Percentiles rank a stretch among this genome's conserved stretches.
Evolutionary conservation across 768 basidiomycete genomes (phyloP).

Genomic region (Boletus reticulatus): DNA sequence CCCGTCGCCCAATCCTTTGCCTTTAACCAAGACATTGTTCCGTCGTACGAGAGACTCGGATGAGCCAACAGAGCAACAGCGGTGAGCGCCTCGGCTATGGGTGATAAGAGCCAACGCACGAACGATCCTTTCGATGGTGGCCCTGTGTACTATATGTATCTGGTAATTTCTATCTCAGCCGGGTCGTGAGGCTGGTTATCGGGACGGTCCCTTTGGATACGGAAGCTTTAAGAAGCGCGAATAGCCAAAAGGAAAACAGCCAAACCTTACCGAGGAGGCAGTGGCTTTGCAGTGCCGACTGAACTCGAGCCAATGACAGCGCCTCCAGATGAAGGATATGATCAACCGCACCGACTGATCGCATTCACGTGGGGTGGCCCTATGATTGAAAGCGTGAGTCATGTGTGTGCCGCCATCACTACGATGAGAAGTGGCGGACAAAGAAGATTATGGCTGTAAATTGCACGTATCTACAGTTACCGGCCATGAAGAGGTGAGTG

Average conservation of each 20-base stretch:
- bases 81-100: neutral
- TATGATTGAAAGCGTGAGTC: neutral
- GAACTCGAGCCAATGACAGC: neutral
- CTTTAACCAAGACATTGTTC: conserved; percentile 30
- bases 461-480: neutral
- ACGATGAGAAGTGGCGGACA: neutral
- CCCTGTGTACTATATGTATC: conserved; percentile 27
- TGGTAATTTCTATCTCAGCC: conserved; percentile 17
- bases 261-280: neutral
- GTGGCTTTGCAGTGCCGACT: conserved; percentile 12
- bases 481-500: neutral
- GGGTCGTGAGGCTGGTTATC: conserved; percentile 6
- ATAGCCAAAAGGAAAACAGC: conserved; percentile 12
- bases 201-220: neutral
- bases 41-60: neutral
- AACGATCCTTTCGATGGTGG: neutral
- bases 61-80: neutral
- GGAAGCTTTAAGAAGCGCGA: conserved; percentile 3
- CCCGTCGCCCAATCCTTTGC: conserved; percentile 29
- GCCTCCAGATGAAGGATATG: conserved; percentile 12
- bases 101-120: neutral
- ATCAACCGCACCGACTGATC: neutral
- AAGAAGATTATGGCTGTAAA: neutral
- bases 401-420: neutral
- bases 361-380: neutral